Evolutionary conservation across 768 basidiomycete genomes (phyloP).

Genomic region (Leccinum pellstonianum): DNA sequence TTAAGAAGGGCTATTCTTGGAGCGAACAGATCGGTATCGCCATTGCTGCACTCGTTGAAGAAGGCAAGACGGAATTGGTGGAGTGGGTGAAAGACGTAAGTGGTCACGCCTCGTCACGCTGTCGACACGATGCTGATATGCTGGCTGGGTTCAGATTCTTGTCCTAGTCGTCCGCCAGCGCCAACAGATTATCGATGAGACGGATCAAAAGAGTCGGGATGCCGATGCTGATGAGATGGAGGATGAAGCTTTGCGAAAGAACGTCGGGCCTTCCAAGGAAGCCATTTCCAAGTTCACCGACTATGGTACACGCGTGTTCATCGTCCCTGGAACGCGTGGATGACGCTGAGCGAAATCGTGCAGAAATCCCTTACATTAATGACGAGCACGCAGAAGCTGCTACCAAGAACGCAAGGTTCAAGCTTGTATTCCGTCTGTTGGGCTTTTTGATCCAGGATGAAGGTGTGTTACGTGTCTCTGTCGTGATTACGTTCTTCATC

Average conservation of each 20-base stretch:
- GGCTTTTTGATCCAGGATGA: constrained; percentile 68
- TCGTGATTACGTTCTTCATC: not conserved
- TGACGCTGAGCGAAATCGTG: constrained; percentile 1
- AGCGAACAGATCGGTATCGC: constrained; percentile 89
- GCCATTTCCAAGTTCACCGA: constrained; percentile 69
- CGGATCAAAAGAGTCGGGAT: constrained; percentile 44
- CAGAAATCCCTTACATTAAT: constrained; percentile 74
- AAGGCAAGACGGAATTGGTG: constrained; percentile 60
- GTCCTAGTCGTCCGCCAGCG: constrained; percentile 57
- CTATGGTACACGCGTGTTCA: constrained; percentile 55
- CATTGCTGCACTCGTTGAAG: constrained; percentile 69
- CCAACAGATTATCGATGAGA: constrained; percentile 58
- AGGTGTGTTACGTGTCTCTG: constrained; percentile 42
- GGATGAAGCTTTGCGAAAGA: constrained; percentile 25
- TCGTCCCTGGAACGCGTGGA: not conserved
- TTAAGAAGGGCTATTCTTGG: constrained; percentile 87
- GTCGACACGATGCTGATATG: constrained; percentile 15
- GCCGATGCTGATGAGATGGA: constrained; percentile 37
- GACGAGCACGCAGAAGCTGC: constrained; percentile 78
- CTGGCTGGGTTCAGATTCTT: constrained; percentile 50
- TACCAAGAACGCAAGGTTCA: constrained; percentile 74
- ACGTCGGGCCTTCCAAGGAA: constrained; percentile 56
- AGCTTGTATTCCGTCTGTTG: constrained; percentile 79
- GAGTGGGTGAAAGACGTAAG: constrained; percentile 82
- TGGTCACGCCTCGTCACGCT: constrained; percentile 21